These are phyloP conservation scores for Cutaneotrichosporon daszewskae DNA, from an alignment of 1,284 basidiomycete genomes.

Conservation along the genomic window DNA sequence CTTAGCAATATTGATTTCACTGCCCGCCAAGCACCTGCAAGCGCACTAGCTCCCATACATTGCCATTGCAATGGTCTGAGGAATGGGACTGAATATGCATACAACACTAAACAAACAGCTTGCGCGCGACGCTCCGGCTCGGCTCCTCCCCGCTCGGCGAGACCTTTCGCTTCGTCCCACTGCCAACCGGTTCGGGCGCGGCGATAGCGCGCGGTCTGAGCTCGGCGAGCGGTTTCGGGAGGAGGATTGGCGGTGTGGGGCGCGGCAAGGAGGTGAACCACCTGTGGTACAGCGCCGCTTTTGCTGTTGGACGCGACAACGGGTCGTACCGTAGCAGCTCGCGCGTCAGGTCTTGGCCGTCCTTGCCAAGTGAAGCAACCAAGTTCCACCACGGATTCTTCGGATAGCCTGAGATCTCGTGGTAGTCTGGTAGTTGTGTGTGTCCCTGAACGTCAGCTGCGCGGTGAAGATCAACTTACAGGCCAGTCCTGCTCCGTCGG, in stretches of 20 bases:
- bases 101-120: constrained; percentile 19
- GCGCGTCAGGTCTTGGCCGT: constrained; percentile 76
- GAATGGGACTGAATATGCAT: too few species aligned
- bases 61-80: too few species aligned
- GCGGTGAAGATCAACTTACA: constrained; percentile 49
- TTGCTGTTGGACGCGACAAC: constrained; percentile 70
- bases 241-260: constrained; percentile 37
- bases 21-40: too few species aligned
- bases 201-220: constrained; percentile 30
- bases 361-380: constrained; percentile 83
- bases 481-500: constrained; percentile 98
- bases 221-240: constrained; percentile 45
- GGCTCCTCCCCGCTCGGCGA: constrained; percentile 5
- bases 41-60: too few species aligned
- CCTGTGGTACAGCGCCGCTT: constrained; percentile 51
- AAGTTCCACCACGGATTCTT: constrained; percentile 61
- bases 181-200: background rate
- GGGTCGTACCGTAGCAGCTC: constrained; percentile 84
- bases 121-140: constrained; percentile 13
- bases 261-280: constrained; percentile 41
- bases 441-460: constrained; percentile 60
- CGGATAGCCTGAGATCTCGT: constrained; percentile 71
- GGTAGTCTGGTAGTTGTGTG: constrained; percentile 81
- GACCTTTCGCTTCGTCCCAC: constrained; percentile 10
- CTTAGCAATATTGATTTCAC: too few species aligned